Evolutionary conservation across 2,329 filamentous ascomycete species (phyloP).

Genomic region (Xylariaceae sp.): DNA sequence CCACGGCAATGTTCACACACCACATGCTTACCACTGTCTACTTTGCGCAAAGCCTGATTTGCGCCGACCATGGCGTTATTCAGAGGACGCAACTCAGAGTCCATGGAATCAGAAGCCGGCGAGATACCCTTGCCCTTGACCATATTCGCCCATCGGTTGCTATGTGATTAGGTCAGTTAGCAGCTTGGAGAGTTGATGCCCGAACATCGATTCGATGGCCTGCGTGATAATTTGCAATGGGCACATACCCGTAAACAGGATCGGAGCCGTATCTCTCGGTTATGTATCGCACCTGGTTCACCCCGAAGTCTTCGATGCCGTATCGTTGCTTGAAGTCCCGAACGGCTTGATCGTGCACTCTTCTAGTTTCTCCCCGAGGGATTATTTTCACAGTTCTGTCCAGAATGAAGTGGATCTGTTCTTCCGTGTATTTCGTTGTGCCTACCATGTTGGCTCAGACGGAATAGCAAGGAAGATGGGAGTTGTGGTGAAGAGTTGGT

Average conservation of each 20-base stretch:
- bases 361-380: constrained; percentile 3
- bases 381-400: constrained; percentile 6
- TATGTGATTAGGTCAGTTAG: not conserved
- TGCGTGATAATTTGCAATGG: no score
- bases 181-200: not conserved
- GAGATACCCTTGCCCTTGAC: not conserved
- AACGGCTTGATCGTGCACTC: not conserved
- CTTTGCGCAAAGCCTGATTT: not conserved
- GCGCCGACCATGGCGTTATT: not conserved
- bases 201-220: no score
- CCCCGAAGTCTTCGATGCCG: constrained; percentile 2
- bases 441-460: constrained; percentile 4
- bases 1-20: not conserved
- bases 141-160: constrained; percentile 7
- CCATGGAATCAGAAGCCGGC: not conserved
- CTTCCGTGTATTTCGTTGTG: constrained; percentile 20
- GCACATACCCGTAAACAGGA: constrained; percentile 37
- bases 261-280: constrained; percentile 41
- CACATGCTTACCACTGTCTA: not conserved
- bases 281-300: constrained; percentile 39
- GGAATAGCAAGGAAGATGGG: not conserved
- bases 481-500: not conserved
- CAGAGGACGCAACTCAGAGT: not conserved
- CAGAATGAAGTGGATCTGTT: constrained; percentile 23
- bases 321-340: constrained; percentile 7